Evolutionary conservation across 306 rosid species (phyloP).

Genomic region (Senna tora): DNA sequence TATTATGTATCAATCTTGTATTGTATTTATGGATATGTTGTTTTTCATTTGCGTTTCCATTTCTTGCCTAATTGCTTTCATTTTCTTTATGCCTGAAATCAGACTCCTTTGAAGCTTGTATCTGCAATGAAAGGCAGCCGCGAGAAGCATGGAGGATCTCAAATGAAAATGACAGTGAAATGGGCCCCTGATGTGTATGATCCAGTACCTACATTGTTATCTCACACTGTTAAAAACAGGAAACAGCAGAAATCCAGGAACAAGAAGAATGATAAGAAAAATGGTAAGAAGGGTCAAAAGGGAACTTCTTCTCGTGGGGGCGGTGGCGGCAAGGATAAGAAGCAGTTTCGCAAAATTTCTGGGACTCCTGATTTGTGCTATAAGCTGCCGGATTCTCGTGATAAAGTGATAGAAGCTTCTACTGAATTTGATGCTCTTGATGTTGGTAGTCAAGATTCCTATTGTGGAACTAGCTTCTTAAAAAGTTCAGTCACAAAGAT

Average conservation of each 20-base stretch:
- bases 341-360: conserved; percentile 48
- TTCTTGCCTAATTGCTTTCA: conserved; percentile 19
- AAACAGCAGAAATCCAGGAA: conserved; percentile 71
- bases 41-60: not conserved
- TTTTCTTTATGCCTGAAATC: conserved; percentile 2
- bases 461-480: conserved; percentile 60
- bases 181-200: conserved; percentile 96
- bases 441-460: conserved; percentile 52
- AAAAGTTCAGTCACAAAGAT: conserved; percentile 53
- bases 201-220: conserved; percentile 63
- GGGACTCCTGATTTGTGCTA: conserved; percentile 43
- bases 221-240: conserved; percentile 62
- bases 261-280: conserved; percentile 59
- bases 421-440: conserved; percentile 47
- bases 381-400: conserved; percentile 31
- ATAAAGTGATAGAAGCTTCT: conserved; percentile 35
- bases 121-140: conserved; percentile 90
- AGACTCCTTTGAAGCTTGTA: conserved; percentile 63
- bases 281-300: conserved; percentile 71
- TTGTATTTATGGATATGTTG: not conserved
- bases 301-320: conserved; percentile 59
- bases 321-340: conserved; percentile 60
- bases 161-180: conserved; percentile 57
- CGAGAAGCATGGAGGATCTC: conserved; percentile 48
- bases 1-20: no score